A percentile compares a stretch with the other conserved stretches of the same genome.
phyloP scores from a whole-genome alignment of 2,329 filamentous ascomycete genomes.

The Aspergillus pseudonomiae region DNA sequence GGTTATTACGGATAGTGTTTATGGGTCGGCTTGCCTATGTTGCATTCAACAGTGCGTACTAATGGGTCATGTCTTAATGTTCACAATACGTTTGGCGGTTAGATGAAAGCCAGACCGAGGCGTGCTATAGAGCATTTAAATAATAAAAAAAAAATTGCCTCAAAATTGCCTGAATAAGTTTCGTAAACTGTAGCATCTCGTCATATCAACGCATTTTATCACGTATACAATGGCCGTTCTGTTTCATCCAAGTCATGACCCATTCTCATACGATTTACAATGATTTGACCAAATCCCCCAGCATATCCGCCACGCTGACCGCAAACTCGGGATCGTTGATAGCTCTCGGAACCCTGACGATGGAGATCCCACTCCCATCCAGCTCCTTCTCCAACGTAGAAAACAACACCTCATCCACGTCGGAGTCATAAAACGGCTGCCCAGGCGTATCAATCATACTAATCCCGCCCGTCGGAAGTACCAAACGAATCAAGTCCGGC shows the following conservation, averaged over 20 bases:
- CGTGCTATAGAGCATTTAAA: conserved; percentile 10
- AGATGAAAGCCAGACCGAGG: conserved; percentile 13
- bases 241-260: no score
- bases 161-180: background rate
- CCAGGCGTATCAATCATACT: conserved; percentile 62
- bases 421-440: conserved; percentile 56
- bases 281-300: conserved; percentile 6
- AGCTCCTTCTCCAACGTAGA: conserved; percentile 54
- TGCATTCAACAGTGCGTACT: conserved; percentile 39
- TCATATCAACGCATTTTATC: no score
- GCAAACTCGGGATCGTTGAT: conserved; percentile 39
- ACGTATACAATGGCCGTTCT: no score
- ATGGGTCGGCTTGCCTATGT: conserved; percentile 35
- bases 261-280: background rate
- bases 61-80: conserved; percentile 26
- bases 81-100: background rate
- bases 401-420: conserved; percentile 54
- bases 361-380: conserved; percentile 50
- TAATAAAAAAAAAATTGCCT: conserved; percentile 1
- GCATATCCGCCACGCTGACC: conserved; percentile 24
- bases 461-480: conserved; percentile 63
- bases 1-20: conserved; percentile 33
- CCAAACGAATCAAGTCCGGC: conserved; percentile 54
- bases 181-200: no score
- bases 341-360: conserved; percentile 51